Base-by-base conservation (phyloP, 768 basidiomycete species). In the Tricholoma saponaceum region DNA sequence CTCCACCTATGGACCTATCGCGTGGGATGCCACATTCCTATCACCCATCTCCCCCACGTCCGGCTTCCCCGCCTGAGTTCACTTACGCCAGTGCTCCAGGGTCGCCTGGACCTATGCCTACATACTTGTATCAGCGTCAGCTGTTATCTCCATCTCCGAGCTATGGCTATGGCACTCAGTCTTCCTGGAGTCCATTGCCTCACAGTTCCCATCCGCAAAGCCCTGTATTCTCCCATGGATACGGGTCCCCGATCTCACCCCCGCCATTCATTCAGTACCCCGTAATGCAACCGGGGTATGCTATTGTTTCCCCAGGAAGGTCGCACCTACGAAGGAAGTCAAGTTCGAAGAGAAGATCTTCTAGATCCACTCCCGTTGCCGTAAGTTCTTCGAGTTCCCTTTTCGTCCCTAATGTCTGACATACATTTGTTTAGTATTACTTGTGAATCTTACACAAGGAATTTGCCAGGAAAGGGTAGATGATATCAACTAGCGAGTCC, bases 41-140 rank as follows among this genome's bases (percentile, higher is more conserved):
- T 54, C 54, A n/a, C 32, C 52, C 52, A 1, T 47, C 58, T 25
- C 55, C 55, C 5, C 55, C 56, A 28, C 51, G 56, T 43, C 59
- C 58, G 14, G n/a, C 12, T 30, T 52, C 56, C 12, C 56, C 22
- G 35, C 54, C 56, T 13, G 47, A 56, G 53, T 61, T 61, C 39
- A 25, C 56, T 52, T 66, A 64, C 12, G 53, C 61, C 25, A 55
- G 16, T 23, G 57, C 59, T 20, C 57, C 51, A 30, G 46, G 58
- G 22, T 60, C 56, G 8, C 63, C 65, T 1, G 60, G 63, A 6
- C 60, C 63, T 9, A 62, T 66, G 56, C 32, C 63, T 20, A 25
- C 53, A 18, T 10, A 26, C 1, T 30, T 54, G 33, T 47, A 55
- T 43, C 50, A 58, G 22, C 52, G 23, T 5, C 51, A 52, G 32